Percentiles rank a stretch among this genome's conserved stretches.
Evolutionary conservation across 148 eudicot genomes (phyloP).

Genomic region (Hydrangea macrophylla): DNA sequence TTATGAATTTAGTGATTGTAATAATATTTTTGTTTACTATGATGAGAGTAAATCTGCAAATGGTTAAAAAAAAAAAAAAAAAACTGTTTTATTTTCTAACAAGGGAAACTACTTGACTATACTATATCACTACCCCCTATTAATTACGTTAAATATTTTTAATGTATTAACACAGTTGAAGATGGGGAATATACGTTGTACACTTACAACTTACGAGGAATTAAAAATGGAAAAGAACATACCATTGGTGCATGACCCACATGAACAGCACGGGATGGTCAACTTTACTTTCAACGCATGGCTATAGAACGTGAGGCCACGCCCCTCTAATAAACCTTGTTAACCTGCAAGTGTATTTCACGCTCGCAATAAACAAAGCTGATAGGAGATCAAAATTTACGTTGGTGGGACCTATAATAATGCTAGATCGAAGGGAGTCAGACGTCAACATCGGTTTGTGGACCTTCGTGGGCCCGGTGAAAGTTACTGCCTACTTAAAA

Average conservation of each 20-base stretch:
- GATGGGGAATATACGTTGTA: background rate
- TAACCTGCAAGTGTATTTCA: background rate
- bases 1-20: no score
- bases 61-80: no score
- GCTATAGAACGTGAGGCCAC: background rate
- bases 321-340: no score
- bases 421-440: constrained; percentile 16
- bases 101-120: no score
- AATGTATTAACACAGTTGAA: background rate
- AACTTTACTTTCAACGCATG: background rate
- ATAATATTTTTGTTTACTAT: no score
- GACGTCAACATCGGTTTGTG: constrained; percentile 24
- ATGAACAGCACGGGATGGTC: constrained; percentile 2
- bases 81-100: no score
- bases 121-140: no score
- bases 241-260: constrained; percentile 17
- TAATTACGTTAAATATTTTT: background rate
- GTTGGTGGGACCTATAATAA: constrained; percentile 3
- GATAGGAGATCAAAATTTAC: background rate
- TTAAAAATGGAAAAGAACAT: constrained; percentile 1
- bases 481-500: no score
- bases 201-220: background rate
- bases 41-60: no score
- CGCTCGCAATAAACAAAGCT: background rate
- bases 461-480: no score